Conservation (phyloP, 148 eudicot species). For the Vaccinium macrocarpon region DNA sequence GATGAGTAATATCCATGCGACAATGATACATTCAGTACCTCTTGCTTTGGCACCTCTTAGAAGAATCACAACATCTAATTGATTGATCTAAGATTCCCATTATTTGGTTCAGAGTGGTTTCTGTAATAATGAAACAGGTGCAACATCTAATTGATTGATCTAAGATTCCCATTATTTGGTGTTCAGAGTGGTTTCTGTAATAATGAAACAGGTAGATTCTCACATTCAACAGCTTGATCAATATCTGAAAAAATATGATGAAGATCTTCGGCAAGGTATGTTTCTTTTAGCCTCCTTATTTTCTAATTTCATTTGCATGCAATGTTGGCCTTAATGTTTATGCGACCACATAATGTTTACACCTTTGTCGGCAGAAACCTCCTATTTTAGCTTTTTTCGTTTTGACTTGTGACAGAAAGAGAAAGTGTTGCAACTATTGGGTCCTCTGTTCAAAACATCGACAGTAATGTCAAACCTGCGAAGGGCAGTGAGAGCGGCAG, state of each 20-base stretch:
- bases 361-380: neutral
- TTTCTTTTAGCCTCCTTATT: constrained; percentile 4
- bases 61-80: neutral
- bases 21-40: neutral
- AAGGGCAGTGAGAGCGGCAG: constrained; percentile 62
- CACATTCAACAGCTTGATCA: constrained; percentile 96
- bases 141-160: neutral
- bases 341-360: neutral
- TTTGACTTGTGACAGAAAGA: constrained; percentile 48
- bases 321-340: neutral
- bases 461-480: constrained; percentile 55
- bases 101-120: neutral
- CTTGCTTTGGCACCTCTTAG: constrained; percentile 4
- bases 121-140: constrained; percentile 31
- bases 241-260: constrained; percentile 72
- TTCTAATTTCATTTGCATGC: constrained; percentile 7
- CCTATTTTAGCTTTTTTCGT: constrained; percentile 5
- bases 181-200: constrained; percentile 2
- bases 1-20: neutral
- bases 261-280: constrained; percentile 77
- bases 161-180: neutral
- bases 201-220: constrained; percentile 67
- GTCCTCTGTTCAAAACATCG: constrained; percentile 48
- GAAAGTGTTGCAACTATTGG: constrained; percentile 54
- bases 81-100: neutral